phyloP scores from a whole-genome alignment of 2,329 filamentous ascomycete genomes.

The Alternaria consortialis region DNA sequence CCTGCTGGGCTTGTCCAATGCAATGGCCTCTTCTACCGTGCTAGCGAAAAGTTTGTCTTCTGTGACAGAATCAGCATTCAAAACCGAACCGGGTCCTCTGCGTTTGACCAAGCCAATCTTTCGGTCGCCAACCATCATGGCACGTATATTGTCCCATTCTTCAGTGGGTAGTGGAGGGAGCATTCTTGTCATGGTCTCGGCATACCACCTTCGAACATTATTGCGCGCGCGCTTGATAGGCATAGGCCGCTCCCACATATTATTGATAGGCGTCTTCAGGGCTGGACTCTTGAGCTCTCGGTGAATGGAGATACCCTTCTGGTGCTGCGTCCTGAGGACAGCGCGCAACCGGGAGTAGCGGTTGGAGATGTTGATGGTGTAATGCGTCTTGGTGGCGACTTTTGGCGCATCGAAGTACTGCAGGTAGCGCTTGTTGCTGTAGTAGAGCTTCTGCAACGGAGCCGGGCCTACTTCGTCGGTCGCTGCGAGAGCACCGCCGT shows the following conservation, averaged over 20 bases:
- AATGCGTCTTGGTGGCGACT: slow-evolving; percentile 17
- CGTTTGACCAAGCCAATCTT: slow-evolving; percentile 36
- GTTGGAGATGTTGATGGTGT: slow-evolving; percentile 39
- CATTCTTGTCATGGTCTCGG: slow-evolving; percentile 52
- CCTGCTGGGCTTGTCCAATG: slow-evolving; percentile 37
- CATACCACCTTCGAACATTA: slow-evolving; percentile 56
- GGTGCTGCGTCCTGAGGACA: slow-evolving; percentile 37
- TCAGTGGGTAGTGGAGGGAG: slow-evolving; percentile 56
- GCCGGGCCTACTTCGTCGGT: slow-evolving; percentile 6
- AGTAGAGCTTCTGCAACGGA: slow-evolving; percentile 50
- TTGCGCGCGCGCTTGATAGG: slow-evolving; percentile 56
- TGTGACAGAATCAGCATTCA: background rate
- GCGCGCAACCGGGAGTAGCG: slow-evolving; percentile 44
- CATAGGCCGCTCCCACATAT: slow-evolving; percentile 58
- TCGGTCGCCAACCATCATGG: slow-evolving; percentile 49
- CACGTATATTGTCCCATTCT: slow-evolving; percentile 56
- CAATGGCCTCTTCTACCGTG: slow-evolving; percentile 29
- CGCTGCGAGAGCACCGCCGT: slow-evolving; percentile 8
- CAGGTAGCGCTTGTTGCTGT: slow-evolving; percentile 42
- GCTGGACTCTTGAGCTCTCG: slow-evolving; percentile 34
- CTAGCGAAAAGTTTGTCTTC: slow-evolving; percentile 14
- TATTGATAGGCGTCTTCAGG: slow-evolving; percentile 54
- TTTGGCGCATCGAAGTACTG: slow-evolving; percentile 44
- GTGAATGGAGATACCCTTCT: slow-evolving; percentile 27
- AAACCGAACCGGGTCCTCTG: slow-evolving; percentile 24